These are phyloP conservation scores for Trichoderma orchidacearum DNA, from an alignment of 495 filamentous ascomycete species.

Conservation along the genomic window DNA sequence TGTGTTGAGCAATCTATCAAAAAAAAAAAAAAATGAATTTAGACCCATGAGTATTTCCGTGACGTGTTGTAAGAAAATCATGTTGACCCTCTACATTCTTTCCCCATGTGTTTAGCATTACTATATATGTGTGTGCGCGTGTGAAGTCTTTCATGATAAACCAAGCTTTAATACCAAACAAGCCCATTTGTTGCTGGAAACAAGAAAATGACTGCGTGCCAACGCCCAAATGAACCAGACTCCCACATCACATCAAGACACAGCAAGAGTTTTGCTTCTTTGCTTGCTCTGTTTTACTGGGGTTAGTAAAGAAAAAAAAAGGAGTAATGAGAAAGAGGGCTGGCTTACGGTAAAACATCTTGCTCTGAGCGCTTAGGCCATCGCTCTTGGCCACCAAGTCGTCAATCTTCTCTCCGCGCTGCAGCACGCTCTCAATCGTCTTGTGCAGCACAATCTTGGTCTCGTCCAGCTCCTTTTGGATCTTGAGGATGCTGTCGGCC, in stretches of 20 bases:
- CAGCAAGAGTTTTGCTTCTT: constrained; percentile 98
- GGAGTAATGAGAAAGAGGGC: not conserved
- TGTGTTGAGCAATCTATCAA: not conserved
- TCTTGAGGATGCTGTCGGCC: constrained; percentile 85
- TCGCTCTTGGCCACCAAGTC: constrained; percentile 79
- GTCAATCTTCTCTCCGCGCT: constrained; percentile 86
- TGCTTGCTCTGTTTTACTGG: constrained; percentile 36
- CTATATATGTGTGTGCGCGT: not conserved
- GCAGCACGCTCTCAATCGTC: constrained; percentile 82
- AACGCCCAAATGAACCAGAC: not conserved
- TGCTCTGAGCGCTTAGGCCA: constrained; percentile 74
- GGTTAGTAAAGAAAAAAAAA: not conserved
- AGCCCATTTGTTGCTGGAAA: not conserved
- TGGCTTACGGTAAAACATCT: constrained; percentile 82
- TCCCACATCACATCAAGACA: constrained; percentile 49
- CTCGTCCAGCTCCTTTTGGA: constrained; percentile 93
- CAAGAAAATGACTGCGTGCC: not conserved
- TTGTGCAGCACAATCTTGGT: constrained; percentile 97
- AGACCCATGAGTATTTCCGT: too few species aligned
- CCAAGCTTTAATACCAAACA: not conserved
- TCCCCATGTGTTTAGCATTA: not conserved
- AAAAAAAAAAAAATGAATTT: too few species aligned
- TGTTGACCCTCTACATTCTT: not conserved
- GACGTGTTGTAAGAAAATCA: not conserved
- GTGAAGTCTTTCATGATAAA: not conserved